Evolutionary conservation across 73 alveolate genomes (phyloP).

Genomic region (Tetrahymena borealis): DNA sequence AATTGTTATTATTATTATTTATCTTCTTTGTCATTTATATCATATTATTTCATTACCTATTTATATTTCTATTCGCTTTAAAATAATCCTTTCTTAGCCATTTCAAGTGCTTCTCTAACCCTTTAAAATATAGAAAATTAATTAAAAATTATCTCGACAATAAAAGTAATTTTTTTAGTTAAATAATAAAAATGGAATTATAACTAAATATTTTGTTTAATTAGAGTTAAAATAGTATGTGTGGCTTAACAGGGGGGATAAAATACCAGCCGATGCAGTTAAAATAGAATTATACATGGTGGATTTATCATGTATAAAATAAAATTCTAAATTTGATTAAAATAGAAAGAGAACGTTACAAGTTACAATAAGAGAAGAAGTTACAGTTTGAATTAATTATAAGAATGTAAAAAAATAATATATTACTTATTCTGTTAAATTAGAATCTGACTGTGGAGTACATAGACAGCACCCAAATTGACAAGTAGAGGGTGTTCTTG

Average conservation of each 20-base stretch:
- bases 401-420: not conserved
- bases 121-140: not conserved
- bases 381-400: too few species aligned
- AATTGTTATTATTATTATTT: not conserved
- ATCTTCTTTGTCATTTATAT: not conserved
- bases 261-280: too few species aligned
- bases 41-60: not conserved
- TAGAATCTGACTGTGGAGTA: not conserved
- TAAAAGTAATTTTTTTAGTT: too few species aligned
- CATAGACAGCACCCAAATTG: not conserved
- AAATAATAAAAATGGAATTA: too few species aligned
- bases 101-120: not conserved
- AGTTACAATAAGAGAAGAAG: too few species aligned
- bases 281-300: too few species aligned
- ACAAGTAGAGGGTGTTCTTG: not conserved
- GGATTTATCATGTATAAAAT: too few species aligned
- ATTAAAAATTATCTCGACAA: not conserved
- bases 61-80: not conserved
- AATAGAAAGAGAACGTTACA: too few species aligned
- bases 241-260: too few species aligned
- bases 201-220: too few species aligned
- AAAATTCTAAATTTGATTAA: too few species aligned
- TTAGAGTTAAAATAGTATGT: too few species aligned
- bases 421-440: not conserved
- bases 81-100: not conserved